Percentiles rank a stretch among this genome's conserved stretches.
Conservation (phyloP, 257 asterid genomes). For the Eucommia ulmoides region DNA sequence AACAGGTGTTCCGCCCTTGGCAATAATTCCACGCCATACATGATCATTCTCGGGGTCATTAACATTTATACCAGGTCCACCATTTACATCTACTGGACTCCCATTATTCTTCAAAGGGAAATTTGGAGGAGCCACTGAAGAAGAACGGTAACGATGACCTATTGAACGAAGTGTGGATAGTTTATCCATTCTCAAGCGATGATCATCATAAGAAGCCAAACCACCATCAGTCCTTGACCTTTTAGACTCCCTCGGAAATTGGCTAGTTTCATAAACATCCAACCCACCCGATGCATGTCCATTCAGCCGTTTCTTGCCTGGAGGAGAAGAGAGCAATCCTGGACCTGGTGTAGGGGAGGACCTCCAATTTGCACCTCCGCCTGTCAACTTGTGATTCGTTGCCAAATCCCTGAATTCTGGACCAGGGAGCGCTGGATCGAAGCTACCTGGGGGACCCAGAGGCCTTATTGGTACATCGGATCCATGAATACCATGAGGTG, state of each 20-base stretch:
- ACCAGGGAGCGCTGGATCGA: slow-evolving; percentile 37
- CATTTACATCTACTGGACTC: slow-evolving; percentile 21
- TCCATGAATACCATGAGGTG: slow-evolving; percentile 45
- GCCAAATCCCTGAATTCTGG: slow-evolving; percentile 34
- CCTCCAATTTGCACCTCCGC: slow-evolving; percentile 59
- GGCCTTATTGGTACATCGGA: slow-evolving; percentile 41
- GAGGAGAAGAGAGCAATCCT: slow-evolving; percentile 50
- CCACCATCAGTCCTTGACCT: slow-evolving; percentile 56
- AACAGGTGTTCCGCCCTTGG: slow-evolving; percentile 90
- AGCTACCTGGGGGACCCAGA: slow-evolving; percentile 41
- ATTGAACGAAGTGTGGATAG: slow-evolving; percentile 25
- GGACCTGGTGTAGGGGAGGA: slow-evolving; percentile 64
- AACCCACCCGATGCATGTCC: slow-evolving; percentile 47
- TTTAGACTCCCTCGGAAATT: slow-evolving; percentile 66
- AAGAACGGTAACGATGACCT: slow-evolving; percentile 19
- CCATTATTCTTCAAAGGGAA: slow-evolving; percentile 13
- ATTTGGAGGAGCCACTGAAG: slow-evolving; percentile 23
- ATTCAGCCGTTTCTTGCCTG: slow-evolving; percentile 29
- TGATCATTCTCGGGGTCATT: slow-evolving; percentile 37
- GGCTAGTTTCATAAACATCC: slow-evolving; percentile 60
- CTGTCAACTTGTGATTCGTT: slow-evolving; percentile 32
- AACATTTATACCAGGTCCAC: slow-evolving; percentile 37
- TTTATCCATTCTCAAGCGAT: slow-evolving; percentile 28
- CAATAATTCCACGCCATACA: slow-evolving; percentile 88
- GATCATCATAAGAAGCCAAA: slow-evolving; percentile 20